Base-by-base conservation (phyloP, 306 rosid species). In the Malus asiatica region DNA sequence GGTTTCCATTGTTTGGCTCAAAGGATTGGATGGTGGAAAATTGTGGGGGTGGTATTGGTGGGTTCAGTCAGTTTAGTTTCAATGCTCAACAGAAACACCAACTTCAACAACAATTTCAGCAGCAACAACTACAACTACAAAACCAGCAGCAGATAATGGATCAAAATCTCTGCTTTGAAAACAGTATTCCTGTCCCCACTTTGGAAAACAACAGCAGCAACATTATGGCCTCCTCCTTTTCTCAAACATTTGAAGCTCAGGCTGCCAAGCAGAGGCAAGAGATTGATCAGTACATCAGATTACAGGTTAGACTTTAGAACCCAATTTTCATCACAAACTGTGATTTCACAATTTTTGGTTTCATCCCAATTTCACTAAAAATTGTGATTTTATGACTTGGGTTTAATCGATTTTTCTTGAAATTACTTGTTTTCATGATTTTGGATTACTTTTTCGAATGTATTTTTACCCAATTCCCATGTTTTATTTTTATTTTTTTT, bases 201-300 rank as follows among this genome's bases (percentile, higher is more conserved):
- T 64, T 77, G 25, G 71, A 78, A 33, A 61, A 62, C 82, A 51
- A 69, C 58, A 46, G 27, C 10, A 59, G 46, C 62, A 11, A n/a
- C 75, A 42, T 44, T 52, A 69, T 70, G 81, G 55, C 84, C 15
- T 15, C 66, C 10, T 33, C 66, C 69, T 69, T 62, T 69, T 42
- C 84, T 25, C 86, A 82, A 15, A 46, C 66, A 32, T 8, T 88
- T 33, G 75, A 66, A 52, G 19, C 77, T 48, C 88, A 85, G 29
- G 78, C 81, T 19, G 86, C 86, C 81, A 86, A 81, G 63, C 86
- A 87, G 27, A 20, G 82, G 23, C 88, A 76, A 3, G 92, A 93
- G 66, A 80, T 78, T n/a, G 91, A 87, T 72, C 84, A 83, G 2
- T 83, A 78, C 68, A 74, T 94, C 79, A 85, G 71, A 70, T 52